Evolutionary conservation across 192 early-diverging fungal species (phyloP).

Genomic region (Linnemannia hyalina): DNA sequence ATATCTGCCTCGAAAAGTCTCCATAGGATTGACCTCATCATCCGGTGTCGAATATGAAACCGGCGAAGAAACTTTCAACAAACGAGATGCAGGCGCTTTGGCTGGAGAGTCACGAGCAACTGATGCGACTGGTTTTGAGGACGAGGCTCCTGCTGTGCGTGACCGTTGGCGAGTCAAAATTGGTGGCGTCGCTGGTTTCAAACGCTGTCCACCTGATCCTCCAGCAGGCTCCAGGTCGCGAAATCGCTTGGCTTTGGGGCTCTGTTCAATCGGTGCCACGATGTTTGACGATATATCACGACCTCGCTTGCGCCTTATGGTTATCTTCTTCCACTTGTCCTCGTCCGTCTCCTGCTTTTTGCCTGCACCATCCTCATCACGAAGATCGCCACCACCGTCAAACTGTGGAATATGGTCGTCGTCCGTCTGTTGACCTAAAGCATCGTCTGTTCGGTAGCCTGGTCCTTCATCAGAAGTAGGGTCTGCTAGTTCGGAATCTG

Average conservation of each 20-base stretch:
- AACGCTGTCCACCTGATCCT: not conserved
- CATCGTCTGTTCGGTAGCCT: not conserved
- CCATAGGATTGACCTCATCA: not conserved
- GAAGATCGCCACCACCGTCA: conserved; percentile 32
- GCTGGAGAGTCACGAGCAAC: not conserved
- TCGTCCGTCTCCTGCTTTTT: not conserved
- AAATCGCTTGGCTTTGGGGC: conserved; percentile 12
- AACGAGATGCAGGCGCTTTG: not conserved
- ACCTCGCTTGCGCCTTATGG: conserved; percentile 7
- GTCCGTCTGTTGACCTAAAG: not conserved
- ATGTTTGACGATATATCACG: conserved; percentile 10
- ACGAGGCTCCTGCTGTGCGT: not conserved
- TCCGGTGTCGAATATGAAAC: not conserved
- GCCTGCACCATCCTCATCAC: not conserved
- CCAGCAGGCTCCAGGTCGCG: not conserved
- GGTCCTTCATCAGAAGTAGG: not conserved
- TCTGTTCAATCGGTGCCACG: not conserved
- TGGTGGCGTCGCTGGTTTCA: not conserved
- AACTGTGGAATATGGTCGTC: conserved; percentile 36
- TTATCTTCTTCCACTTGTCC: conserved; percentile 7
- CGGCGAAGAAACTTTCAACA: not conserved
- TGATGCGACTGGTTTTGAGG: not conserved
- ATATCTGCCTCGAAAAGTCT: not conserved
- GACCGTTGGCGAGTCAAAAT: conserved; percentile 1
- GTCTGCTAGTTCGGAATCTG: conserved; percentile 7